A percentile compares a stretch with the other conserved stretches of the same genome.
phyloP scores from a whole-genome alignment of 768 basidiomycete species.

The Butyriboletus loyo region DNA sequence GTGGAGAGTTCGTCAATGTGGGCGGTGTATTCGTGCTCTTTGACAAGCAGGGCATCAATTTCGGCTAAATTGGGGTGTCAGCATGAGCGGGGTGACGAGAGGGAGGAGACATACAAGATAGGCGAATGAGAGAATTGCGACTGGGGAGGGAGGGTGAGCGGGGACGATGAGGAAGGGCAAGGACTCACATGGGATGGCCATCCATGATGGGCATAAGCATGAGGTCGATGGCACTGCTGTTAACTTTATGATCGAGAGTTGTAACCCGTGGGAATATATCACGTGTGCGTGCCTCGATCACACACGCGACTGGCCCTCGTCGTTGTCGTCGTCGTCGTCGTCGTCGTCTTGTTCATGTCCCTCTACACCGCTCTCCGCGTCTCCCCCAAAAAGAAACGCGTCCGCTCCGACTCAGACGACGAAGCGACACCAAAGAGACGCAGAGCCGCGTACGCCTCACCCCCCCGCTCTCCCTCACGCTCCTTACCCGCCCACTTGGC shows the following conservation, averaged over 20 bases:
- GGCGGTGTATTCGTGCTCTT: slow-evolving; percentile 19
- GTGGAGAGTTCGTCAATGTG: slow-evolving; percentile 26
- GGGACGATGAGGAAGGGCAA: rapidly evolving
- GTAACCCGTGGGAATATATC: slow-evolving; percentile 27
- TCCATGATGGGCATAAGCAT: slow-evolving; percentile 13
- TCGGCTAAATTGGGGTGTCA: slow-evolving; percentile 22
- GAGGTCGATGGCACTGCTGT: no score
- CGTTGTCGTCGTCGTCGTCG: no score
- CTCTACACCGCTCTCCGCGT: slow-evolving; percentile 45
- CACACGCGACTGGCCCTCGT: not conserved
- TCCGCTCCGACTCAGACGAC: slow-evolving; percentile 47
- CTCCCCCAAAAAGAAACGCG: slow-evolving; percentile 71
- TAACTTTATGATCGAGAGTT: no score
- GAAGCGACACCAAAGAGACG: slow-evolving; percentile 66
- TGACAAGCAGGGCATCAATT: slow-evolving; percentile 25
- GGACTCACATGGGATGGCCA: slow-evolving; percentile 16
- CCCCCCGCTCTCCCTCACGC: slow-evolving; percentile 44
- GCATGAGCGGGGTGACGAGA: not conserved
- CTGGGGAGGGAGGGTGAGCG: not conserved
- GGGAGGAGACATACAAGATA: slow-evolving; percentile 7
- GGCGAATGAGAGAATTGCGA: not conserved
- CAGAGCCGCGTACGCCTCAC: slow-evolving; percentile 44
- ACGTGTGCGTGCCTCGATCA: slow-evolving; percentile 35
- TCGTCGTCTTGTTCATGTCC: slow-evolving; percentile 4
- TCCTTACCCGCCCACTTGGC: slow-evolving; percentile 56